Conservation (phyloP, 805 yeast species). For the Groenewaldozyma tartarivorans region DNA sequence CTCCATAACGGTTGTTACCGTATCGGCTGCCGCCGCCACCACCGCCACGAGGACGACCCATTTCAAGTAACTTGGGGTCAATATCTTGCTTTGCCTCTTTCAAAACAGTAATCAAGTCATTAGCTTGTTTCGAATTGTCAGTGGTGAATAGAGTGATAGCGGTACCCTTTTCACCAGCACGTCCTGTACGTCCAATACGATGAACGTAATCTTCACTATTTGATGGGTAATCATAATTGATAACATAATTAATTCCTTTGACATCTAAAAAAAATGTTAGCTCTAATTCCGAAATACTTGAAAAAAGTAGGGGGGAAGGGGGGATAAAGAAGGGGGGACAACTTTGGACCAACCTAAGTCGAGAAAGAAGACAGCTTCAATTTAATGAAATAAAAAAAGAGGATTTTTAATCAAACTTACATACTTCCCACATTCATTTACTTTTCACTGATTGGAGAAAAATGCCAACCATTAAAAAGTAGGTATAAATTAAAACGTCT, state of each 20-base stretch:
- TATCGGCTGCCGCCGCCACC: conserved; percentile 42
- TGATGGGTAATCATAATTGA: conserved; percentile 96
- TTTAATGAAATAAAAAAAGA: not conserved
- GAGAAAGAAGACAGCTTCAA: not conserved
- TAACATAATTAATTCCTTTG: conserved; percentile 89
- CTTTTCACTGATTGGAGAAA: no score
- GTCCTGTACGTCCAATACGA: conserved; percentile 98
- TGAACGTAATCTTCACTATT: conserved; percentile 98
- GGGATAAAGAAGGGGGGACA: no score
- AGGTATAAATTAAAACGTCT: no score
- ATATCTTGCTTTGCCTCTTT: conserved; percentile 91
- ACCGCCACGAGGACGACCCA: conserved; percentile 67
- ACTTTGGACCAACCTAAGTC: not conserved
- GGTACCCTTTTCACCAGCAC: conserved; percentile 95
- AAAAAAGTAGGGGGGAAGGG: not conserved
- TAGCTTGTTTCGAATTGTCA: conserved; percentile 79
- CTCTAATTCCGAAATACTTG: conserved; percentile 5
- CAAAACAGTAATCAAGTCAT: conserved; percentile 79
- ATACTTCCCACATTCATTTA: no score
- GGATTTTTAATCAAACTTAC: no score
- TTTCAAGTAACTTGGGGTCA: conserved; percentile 69
- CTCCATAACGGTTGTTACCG: conserved; percentile 37
- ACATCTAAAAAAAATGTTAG: conserved; percentile 53
- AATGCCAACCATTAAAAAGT: no score
- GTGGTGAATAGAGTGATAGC: conserved; percentile 92